These are phyloP conservation scores for Russula brevipes DNA, from an alignment of 768 basidiomycete genomes.

Conservation along the genomic window DNA sequence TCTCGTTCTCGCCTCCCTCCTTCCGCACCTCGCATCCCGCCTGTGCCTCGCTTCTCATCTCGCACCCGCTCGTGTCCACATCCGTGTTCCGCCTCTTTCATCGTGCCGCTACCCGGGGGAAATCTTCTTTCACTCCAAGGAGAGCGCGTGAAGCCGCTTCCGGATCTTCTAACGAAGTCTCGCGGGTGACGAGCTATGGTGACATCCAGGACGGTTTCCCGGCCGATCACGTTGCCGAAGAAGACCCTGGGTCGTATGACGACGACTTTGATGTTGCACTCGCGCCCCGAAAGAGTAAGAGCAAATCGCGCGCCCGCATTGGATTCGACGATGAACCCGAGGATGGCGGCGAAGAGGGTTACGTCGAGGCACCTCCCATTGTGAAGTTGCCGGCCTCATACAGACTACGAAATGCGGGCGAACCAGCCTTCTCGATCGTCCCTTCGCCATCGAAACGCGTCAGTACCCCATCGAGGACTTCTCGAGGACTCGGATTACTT, in stretches of 20 bases:
- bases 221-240: conserved; percentile 10
- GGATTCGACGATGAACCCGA: conserved; percentile 16
- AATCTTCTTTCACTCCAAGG: not conserved
- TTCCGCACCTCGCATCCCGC: too few species aligned
- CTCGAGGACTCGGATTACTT: not conserved
- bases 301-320: conserved; percentile 9
- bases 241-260: conserved; percentile 13
- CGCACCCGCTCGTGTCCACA: too few species aligned
- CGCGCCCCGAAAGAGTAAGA: conserved; percentile 9
- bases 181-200: conserved; percentile 8
- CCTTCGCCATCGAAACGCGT: conserved; percentile 12
- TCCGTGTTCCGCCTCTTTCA: too few species aligned
- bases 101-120: not conserved
- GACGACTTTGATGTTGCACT: conserved; percentile 7
- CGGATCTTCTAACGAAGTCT: not conserved
- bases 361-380: not conserved
- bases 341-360: conserved; percentile 3
- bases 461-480: not conserved
- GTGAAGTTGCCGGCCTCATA: not conserved
- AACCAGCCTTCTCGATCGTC: conserved; percentile 15
- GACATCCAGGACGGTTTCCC: conserved; percentile 10
- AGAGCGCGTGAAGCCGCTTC: not conserved
- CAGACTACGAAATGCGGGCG: not conserved
- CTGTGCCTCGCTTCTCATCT: too few species aligned
- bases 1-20: too few species aligned